A percentile compares a stretch with the other conserved stretches of the same genome.
Conservation (phyloP, 345 rosid species). For the Salix exigua region DNA sequence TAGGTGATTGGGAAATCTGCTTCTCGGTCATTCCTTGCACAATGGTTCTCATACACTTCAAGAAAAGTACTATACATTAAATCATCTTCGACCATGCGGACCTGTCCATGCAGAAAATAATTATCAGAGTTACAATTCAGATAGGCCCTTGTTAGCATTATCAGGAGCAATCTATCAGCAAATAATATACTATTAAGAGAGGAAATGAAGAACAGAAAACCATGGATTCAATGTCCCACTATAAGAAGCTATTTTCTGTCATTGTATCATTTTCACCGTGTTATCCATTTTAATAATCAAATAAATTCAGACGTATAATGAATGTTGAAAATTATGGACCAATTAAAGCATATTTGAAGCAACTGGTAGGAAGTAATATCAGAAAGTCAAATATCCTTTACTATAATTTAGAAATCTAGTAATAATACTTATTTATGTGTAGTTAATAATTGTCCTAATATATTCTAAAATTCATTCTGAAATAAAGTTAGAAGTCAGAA, state of each 20-base stretch:
- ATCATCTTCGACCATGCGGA: constrained; percentile 99
- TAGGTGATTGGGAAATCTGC: constrained; percentile 84
- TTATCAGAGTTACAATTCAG: not conserved
- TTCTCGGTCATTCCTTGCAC: constrained; percentile 86
- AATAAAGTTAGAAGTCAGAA: no score
- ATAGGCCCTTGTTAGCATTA: not conserved
- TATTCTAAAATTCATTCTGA: no score
- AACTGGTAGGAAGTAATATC: no score
- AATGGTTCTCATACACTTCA: constrained; percentile 96
- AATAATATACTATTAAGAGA: not conserved
- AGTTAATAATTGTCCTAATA: no score
- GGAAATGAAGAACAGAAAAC: not conserved
- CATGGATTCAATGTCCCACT: not conserved
- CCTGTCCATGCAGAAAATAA: constrained; percentile 41
- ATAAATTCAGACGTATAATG: not conserved
- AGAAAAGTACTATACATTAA: constrained; percentile 94
- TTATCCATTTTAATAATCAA: not conserved
- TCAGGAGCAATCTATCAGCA: not conserved
- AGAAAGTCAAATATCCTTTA: no score
- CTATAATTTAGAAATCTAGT: no score
- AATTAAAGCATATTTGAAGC: no score
- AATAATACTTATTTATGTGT: no score
- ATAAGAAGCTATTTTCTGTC: not conserved
- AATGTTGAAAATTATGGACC: no score
- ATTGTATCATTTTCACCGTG: not conserved